Conservation (phyloP, 345 rosid genomes). For the Hibiscus trionum region DNA sequence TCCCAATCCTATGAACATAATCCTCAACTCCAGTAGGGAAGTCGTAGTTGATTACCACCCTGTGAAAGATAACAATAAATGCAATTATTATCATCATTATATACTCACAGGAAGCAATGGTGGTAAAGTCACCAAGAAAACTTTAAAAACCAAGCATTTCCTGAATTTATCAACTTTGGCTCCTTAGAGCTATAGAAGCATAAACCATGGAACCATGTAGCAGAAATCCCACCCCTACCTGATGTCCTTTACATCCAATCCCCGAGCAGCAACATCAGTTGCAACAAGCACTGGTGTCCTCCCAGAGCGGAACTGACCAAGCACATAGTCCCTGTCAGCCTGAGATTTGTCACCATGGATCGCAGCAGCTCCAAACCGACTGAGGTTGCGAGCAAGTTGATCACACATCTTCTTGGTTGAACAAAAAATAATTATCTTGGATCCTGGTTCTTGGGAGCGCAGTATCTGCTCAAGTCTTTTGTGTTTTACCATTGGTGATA, state of each 20-base stretch:
- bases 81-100: not conserved
- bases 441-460: slow-evolving; percentile 80
- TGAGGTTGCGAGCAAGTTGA: slow-evolving; percentile 65
- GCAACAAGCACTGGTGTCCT: slow-evolving; percentile 76
- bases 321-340: slow-evolving; percentile 59
- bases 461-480: slow-evolving; percentile 86
- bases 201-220: not conserved
- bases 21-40: slow-evolving; percentile 98
- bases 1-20: slow-evolving; percentile 96
- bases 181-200: not conserved
- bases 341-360: slow-evolving; percentile 88
- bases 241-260: slow-evolving; percentile 81
- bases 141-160: not conserved
- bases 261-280: slow-evolving; percentile 88
- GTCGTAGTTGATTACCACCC: slow-evolving; percentile 94
- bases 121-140: not conserved
- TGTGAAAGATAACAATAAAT: slow-evolving; percentile 19
- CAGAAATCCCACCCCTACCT: slow-evolving; percentile 36
- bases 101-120: not conserved
- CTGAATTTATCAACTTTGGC: not conserved
- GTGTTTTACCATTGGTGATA: slow-evolving; percentile 84
- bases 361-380: slow-evolving; percentile 70
- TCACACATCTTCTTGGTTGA: slow-evolving; percentile 85
- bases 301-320: slow-evolving; percentile 63
- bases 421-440: slow-evolving; percentile 66